Evolutionary conservation across 805 yeast genomes (phyloP), one percentile per base, ranked within the genome.

Genomic region (Wickerhamomyces silvicola): DNA sequence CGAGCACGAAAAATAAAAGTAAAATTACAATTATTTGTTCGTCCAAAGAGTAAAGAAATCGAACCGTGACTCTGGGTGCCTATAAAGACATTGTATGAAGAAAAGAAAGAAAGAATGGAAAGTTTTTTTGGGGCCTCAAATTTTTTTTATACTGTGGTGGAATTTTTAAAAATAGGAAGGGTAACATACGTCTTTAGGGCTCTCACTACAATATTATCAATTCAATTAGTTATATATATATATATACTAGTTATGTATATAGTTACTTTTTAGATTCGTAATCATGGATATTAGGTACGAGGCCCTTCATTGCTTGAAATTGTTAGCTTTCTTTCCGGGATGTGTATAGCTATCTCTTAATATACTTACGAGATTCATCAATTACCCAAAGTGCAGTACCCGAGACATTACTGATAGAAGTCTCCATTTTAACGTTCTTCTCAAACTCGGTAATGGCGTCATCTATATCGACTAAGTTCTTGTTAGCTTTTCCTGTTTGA

Each of bases 31-130:
- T 35, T 35, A 29, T 40, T 45, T 50, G 59, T 46, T 50, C 52
- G 55, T 47, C 54, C 59, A 57, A 46, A 38, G 59, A 50, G 45
- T 41, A 43, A 36, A 32, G 32, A 45, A 40, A 39, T 41, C 60
- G 57, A 53, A 59, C 64, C 68, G 70, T 65, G 70, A 65, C 70
- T 65, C 70, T 65, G 90, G 92, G 90, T 79, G 88, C 82, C 92
- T 80, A 44, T 39, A 43, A 46, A 50, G 47, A 51, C 56, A 50
- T 50, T 50, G 54, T 45, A 33, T n/a, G n/a, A 20, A 36, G 37
- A 36, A 32, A 18, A 31, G 33, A 18, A 33, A 31, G 32, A 30
- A 34, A 22, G 28, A 28, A 8, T 12, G 27, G 22, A 32, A 34
- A 34, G 27, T 33, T 33, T 38, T 43, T 36, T 36, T 33, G n/a